Evolutionary conservation across 768 basidiomycete genomes (phyloP), one percentile per base, ranked within the genome.

Genomic region (Peribolospora kevripleyi): DNA sequence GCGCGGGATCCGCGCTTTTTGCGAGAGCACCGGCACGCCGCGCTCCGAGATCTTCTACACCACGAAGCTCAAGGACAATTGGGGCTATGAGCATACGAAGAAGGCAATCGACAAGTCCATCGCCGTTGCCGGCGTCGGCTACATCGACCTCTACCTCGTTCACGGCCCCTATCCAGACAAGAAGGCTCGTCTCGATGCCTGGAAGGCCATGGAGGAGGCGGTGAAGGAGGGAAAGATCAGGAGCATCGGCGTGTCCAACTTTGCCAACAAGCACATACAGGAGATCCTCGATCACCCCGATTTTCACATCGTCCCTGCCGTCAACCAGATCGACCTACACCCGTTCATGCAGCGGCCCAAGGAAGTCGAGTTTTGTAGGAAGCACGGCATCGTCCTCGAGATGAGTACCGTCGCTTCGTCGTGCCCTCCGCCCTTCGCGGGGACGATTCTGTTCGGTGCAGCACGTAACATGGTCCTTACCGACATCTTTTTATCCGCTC

Each of bases 161-260:
- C 80, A 82, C 60, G 75, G 75, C 11, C 79, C 81, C 5, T 70
- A 78, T 49, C 79, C 79, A 14, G 80, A 80, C 5, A 68, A 73
- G 0, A 57, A 72, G 50, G 72, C 72, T 38, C 70, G 81, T 14
- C 69, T 69, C 41, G 76, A 79, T 38, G 75, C 76, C 59, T 82
- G 81, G 81, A 66, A 70, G 53, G 81, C 78, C 0, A 73, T 76
- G 50, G 83, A 85, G 63, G 75, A 80, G 65, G 68, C 82, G 68
- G 80, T 83, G 3, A 75, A 76, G 59, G 79, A 77, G 61, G 84
- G 84, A 36, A 81, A 84, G 64, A 68, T 81, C 47, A 74, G 74
- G 64, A 80, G 83, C 60, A 86, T 86, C 54, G 84, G 84, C 47
- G 71, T 86, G 47, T 82, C 80, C 80, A 87, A 87, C 65, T 82